Base-by-base conservation (phyloP, 23 red algal genomes). In the Gracilaria gracilis region DNA sequence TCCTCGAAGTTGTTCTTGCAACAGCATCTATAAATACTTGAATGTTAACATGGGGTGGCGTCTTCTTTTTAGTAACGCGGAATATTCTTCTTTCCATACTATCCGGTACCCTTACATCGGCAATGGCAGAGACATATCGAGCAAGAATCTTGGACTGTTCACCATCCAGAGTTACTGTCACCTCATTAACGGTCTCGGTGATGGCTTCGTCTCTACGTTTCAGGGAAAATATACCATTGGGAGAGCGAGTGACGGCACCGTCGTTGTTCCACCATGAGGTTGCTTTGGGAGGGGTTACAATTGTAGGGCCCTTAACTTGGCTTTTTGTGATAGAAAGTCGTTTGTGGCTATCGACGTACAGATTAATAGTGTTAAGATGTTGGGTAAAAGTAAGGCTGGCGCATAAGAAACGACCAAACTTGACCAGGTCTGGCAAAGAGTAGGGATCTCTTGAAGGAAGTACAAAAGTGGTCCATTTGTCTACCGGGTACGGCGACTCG, bases 1-100 rank as follows among this genome's bases (percentile, higher is more conserved):
- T 40, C 27, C 14, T 7, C 33, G 83, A 74, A 23, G 77, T 51
- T 6, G 32, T 48, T 28, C 85, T 66, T 23, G 47, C 64, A 28
- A 72, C 67, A n/a, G 85, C 78, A 53, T 86, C 93, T 39, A 84
- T 69, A 71, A 95, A 80, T 53, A 95, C 66, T 71, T 82, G 57
- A 79, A 88, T 67, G n/a, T 73, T 69, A 15, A 95, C 61, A 27
- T 80, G 29, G 21, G 79, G 69, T 0, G 84, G 83, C 11, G 85
- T 70, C 25, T 53, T 78, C 75, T 95, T 95, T 42, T 95, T 95
- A 21, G 93, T 95, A 21, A 95, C 93, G 25, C 93, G 93, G 48
- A 61, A 55, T 46, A 95, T 80, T 47, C 70, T 85, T 33, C 71
- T 61, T 44, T 31, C 62, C 47, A 90, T 83, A 17, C 38, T 39